phyloP scores from a whole-genome alignment of 2,329 filamentous ascomycete species.

The Fusarium acutatum region DNA sequence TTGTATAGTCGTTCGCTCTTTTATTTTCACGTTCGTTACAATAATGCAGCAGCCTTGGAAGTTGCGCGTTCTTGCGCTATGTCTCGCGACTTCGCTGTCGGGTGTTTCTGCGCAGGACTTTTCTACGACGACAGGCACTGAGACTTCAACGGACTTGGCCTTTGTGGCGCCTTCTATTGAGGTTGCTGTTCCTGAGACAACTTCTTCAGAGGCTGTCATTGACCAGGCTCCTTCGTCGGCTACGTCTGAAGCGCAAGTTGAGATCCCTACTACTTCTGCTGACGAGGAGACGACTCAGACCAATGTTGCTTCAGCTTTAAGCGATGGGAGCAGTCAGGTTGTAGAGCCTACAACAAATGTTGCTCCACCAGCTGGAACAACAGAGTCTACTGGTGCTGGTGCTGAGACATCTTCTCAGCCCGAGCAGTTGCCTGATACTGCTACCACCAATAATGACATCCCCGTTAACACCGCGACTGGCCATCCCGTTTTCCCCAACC shows the following conservation, averaged over 20 bases:
- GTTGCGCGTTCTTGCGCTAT: constrained; percentile 10
- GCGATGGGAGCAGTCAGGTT: not conserved
- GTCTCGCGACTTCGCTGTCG: not conserved
- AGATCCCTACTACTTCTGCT: not conserved
- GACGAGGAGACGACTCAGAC: not conserved
- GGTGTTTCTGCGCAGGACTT: not conserved
- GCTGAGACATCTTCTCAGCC: not conserved
- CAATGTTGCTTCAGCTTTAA: not conserved
- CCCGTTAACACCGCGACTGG: not conserved
- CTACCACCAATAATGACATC: not conserved
- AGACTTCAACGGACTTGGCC: not conserved
- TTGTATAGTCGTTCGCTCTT: not conserved
- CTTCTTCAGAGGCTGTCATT: not conserved
- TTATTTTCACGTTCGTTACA: not conserved
- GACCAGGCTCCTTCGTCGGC: not conserved
- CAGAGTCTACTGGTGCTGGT: not conserved
- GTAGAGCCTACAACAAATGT: not conserved
- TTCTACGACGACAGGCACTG: not conserved
- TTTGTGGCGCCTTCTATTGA: not conserved
- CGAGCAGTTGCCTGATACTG: not conserved
- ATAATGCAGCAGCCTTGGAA: constrained; percentile 8
- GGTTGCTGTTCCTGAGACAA: not conserved
- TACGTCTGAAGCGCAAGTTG: not conserved
- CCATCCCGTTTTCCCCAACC: not conserved
- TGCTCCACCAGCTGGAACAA: not conserved